Evolutionary conservation across 495 filamentous ascomycete genomes (phyloP).

Genomic region (Rostrohypoxylon terebratum): DNA sequence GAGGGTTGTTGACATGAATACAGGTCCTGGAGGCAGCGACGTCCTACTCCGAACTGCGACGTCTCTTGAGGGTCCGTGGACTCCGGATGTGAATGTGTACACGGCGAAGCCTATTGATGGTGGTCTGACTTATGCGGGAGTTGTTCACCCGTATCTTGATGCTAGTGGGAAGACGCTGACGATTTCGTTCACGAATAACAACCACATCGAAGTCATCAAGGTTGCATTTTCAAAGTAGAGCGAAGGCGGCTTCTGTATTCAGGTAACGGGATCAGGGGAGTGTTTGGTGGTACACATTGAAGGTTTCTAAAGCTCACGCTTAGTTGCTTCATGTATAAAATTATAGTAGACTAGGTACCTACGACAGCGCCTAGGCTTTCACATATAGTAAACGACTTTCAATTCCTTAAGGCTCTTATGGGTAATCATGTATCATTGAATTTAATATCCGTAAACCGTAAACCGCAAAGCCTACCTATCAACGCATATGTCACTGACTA

Average conservation of each 20-base stretch:
- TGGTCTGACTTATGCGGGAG: slow-evolving; percentile 51
- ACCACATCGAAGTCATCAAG: slow-evolving; percentile 50
- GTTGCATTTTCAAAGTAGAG: slow-evolving; percentile 31
- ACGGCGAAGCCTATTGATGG: slow-evolving; percentile 46
- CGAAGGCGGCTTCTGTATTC: too few species aligned
- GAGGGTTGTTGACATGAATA: neutral
- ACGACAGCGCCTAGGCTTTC: neutral
- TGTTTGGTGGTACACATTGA: neutral
- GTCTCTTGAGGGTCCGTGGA: slow-evolving; percentile 53
- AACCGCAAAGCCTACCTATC: neutral
- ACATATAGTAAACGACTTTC: neutral
- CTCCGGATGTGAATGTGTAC: slow-evolving; percentile 49
- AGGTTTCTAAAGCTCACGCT: neutral
- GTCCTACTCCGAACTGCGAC: slow-evolving; percentile 48
- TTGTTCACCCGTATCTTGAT: slow-evolving; percentile 52
- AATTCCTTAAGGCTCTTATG: neutral
- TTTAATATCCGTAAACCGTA: slow-evolving; percentile 6
- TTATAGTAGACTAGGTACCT: too few species aligned
- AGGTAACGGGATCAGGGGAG: too few species aligned
- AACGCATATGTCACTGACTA: neutral
- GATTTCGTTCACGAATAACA: slow-evolving; percentile 52
- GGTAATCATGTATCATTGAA: neutral
- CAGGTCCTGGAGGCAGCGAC: slow-evolving; percentile 27
- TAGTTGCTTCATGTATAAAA: neutral
- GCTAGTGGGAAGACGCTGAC: slow-evolving; percentile 46